Conservation (phyloP, 495 filamentous ascomycete genomes). For the Chaetomidium leptoderma region DNA sequence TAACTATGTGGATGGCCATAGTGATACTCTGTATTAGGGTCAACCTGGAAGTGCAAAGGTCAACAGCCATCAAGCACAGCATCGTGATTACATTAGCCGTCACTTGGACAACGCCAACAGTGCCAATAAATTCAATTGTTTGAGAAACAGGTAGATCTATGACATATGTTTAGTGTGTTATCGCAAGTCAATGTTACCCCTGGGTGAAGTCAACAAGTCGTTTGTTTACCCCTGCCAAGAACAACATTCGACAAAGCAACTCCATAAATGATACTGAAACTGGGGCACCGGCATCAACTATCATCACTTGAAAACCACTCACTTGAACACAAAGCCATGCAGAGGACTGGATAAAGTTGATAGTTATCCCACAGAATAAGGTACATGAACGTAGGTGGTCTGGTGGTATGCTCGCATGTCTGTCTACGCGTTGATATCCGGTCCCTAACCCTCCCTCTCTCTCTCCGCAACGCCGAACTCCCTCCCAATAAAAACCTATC, state of each 20-base stretch:
- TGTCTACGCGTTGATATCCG: not conserved
- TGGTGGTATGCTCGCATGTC: not conserved
- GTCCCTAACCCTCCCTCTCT: not conserved
- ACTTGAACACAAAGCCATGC: not conserved
- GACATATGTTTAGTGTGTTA: too few relatives aligned
- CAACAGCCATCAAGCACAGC: too few relatives aligned
- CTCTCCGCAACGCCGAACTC: constrained; percentile 2
- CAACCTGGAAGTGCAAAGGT: too few relatives aligned
- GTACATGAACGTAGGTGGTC: not conserved
- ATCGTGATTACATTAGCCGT: too few relatives aligned
- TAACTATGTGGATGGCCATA: too few relatives aligned
- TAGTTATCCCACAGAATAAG: not conserved
- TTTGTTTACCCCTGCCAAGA: not conserved
- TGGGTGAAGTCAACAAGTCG: not conserved
- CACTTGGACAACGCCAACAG: too few relatives aligned
- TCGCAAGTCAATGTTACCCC: too few relatives aligned
- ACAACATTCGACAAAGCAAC: constrained; percentile 5
- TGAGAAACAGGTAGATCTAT: too few relatives aligned
- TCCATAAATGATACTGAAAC: not conserved
- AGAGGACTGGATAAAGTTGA: too few relatives aligned
- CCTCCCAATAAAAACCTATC: not conserved
- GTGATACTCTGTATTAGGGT: too few relatives aligned
- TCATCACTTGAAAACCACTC: not conserved
- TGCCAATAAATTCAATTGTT: too few relatives aligned
- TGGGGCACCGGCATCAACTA: not conserved